Evolutionary conservation across 2,329 filamentous ascomycete species (phyloP), one percentile per base, ranked within the genome.

Genomic region (Calcarisporium arbuscula): DNA sequence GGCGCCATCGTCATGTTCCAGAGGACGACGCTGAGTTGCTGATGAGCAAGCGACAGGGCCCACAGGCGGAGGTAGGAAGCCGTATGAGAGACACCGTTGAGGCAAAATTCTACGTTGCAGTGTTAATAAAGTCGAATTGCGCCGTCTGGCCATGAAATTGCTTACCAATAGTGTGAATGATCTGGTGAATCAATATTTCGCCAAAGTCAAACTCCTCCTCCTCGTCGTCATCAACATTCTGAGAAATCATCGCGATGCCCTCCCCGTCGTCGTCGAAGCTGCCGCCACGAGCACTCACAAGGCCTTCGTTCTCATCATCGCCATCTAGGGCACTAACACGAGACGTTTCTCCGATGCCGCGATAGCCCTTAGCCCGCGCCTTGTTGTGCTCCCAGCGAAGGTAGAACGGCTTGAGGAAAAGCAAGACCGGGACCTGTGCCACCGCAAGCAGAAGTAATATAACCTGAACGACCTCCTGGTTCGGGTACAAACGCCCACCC

Each of bases 21-120:
- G 30, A 98, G 75, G 44, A 98, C 92, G 45, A 89, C 83, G 31
- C 87, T 95, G 41, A 98, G 80, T 73, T 96, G 92, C 61, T 98
- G 92, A 70, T 98, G 92, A 20, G 92, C 92, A 40, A 98, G 81
- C 3, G 92, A 98, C 50, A 98, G 64, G 20, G 92, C 92, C 92
- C 92, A 98, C 28, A 98, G 84, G 70, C 92, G 92, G 30, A 98
- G 83, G 64, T 98, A 98, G 2, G 92, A 98, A 5, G 92, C 92
- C 5, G 94, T 98, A 66, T 98, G 92, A 19, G 92, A 98, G 44
- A 98, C 90, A 61, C 90, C 96, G 72, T 98, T 98, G 51, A 98
- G 74, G 58, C 92, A 98, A 70, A 98, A 98, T 73, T 98, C 87
- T 88, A 47, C 5, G 35, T 7, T 25, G 10, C 22, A 18, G 11